Percentiles rank a stretch among this genome's conserved stretches.
phyloP scores from a whole-genome alignment of 495 filamentous ascomycete genomes.

The Hypoxylon lienhwacheense region DNA sequence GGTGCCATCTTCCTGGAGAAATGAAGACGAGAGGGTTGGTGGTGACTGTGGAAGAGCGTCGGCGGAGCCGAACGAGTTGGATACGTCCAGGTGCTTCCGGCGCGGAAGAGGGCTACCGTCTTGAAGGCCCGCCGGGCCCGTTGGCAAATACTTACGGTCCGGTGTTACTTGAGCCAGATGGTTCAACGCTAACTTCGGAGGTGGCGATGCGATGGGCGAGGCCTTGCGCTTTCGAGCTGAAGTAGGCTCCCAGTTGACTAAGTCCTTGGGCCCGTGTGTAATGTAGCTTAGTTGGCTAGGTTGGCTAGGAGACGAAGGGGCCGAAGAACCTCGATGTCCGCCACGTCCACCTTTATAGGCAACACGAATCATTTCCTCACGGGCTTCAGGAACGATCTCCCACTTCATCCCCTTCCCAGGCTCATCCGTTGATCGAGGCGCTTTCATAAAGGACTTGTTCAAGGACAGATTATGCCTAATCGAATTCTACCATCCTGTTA shows the following conservation, averaged over 20 bases:
- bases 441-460: slow-evolving; percentile 90
- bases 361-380: slow-evolving; percentile 65
- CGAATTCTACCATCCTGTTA: slow-evolving; percentile 67
- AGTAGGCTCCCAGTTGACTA: slow-evolving; percentile 46
- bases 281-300: slow-evolving; percentile 51
- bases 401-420: slow-evolving; percentile 99
- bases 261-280: slow-evolving; percentile 50
- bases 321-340: slow-evolving; percentile 60
- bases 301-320: slow-evolving; percentile 58
- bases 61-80: slow-evolving; percentile 58
- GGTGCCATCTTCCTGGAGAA: slow-evolving; percentile 53
- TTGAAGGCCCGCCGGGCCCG: slow-evolving; percentile 49
- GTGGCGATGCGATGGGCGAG: slow-evolving; percentile 53
- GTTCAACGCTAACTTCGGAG: slow-evolving; percentile 48
- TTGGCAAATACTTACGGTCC: slow-evolving; percentile 50
- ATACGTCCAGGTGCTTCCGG: slow-evolving; percentile 46
- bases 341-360: slow-evolving; percentile 56
- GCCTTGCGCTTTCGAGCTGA: slow-evolving; percentile 54
- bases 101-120: slow-evolving; percentile 61
- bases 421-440: slow-evolving; percentile 87
- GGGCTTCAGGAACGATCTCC: slow-evolving; percentile 78
- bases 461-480: slow-evolving; percentile 95
- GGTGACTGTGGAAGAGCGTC: slow-evolving; percentile 64
- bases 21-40: slow-evolving; percentile 70
- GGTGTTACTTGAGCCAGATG: slow-evolving; percentile 57